Evolutionary conservation across 1,284 basidiomycete species (phyloP), one percentile per base, ranked within the genome.

Genomic region (Ceratobasidium sp.): DNA sequence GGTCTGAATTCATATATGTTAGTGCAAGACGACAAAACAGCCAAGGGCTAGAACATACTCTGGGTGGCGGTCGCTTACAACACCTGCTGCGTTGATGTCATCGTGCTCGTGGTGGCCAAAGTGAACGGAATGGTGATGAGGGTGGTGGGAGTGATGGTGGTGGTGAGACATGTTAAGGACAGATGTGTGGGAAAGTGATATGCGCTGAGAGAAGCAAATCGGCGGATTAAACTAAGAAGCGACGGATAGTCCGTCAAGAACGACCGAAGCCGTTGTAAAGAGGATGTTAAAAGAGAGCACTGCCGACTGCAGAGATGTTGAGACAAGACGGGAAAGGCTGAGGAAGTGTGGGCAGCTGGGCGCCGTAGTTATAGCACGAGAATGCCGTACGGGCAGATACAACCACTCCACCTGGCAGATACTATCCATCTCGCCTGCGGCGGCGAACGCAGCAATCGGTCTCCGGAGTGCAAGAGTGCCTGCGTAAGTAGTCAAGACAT

Each of bases 371-470:
- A 64, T 64, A 64, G 61, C 28, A 9, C 20, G 42, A 46, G 40
- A 15, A 42, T 64, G 42, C 28, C 42, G 39, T 9, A 40, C 3
- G n/a, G 23, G 2, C 42, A 20, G 28, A 64, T 7, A 12, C 20
- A n/a, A n/a, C 18, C 3, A 33, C 42, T 64, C 42, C 9, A 46
- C 23, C 20, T 64, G 18, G 39, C 39, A 20, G 20, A 28, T 64
- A 28, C 61, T 64, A 44, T 46, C 42, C 61, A 64, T 23, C 61
- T 64, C 61, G 61, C 61, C 42, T 64, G 61, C 61, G 61, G n/a
- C 61, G 61, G 42, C 40, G 61, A 64, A 23, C 40, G 61, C 61
- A 64, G 40, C 61, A n/a, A 64, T 64, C 61, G 61, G 61, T 42
- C 61, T 39, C 60, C 40, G 40, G 61, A 18, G 61, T 20, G 7